Conservation (phyloP, 1,284 basidiomycete species). For the Dichomitus squalens region DNA sequence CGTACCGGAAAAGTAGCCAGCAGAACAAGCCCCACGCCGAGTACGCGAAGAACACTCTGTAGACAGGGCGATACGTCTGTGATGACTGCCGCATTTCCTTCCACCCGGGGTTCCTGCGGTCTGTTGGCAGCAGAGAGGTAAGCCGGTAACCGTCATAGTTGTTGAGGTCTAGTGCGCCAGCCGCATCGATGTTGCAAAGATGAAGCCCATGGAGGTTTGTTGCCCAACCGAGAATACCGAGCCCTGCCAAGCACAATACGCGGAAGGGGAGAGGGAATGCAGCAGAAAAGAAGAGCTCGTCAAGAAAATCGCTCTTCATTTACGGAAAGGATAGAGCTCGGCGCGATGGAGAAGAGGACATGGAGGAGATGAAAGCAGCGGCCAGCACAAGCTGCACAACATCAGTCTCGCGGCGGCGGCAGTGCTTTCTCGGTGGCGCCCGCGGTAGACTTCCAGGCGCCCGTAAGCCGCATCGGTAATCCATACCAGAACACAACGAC, state of each 20-base stretch:
- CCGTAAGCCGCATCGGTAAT: too few species aligned
- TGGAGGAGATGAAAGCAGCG: conserved; percentile 2
- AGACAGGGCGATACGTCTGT: conserved; percentile 61
- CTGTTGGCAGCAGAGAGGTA: conserved; percentile 36
- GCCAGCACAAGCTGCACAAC: background rate
- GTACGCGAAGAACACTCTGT: conserved; percentile 68
- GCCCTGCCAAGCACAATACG: conserved; percentile 43
- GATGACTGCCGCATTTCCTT: conserved; percentile 39
- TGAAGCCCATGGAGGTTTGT: conserved; percentile 86
- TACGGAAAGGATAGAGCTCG: conserved; percentile 1
- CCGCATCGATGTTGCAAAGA: conserved; percentile 73
- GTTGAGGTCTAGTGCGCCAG: conserved; percentile 66
- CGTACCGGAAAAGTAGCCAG: conserved; percentile 67
- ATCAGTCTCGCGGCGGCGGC: background rate
- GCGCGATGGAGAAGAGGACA: background rate
- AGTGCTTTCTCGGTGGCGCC: too few species aligned
- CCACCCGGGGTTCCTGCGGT: conserved; percentile 30
- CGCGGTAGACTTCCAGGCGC: too few species aligned
- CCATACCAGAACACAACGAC: too few species aligned
- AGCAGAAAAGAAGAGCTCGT: conserved; percentile 33
- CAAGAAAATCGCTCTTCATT: conserved; percentile 23
- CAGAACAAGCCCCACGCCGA: conserved; percentile 56
- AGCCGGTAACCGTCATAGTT: conserved; percentile 33
- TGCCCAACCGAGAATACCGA: conserved; percentile 50
- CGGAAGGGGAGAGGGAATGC: conserved; percentile 40